Evolutionary conservation across 106 monocot genomes (phyloP), one percentile per base, ranked within the genome.

Genomic region (Dendrobium catenatum): DNA sequence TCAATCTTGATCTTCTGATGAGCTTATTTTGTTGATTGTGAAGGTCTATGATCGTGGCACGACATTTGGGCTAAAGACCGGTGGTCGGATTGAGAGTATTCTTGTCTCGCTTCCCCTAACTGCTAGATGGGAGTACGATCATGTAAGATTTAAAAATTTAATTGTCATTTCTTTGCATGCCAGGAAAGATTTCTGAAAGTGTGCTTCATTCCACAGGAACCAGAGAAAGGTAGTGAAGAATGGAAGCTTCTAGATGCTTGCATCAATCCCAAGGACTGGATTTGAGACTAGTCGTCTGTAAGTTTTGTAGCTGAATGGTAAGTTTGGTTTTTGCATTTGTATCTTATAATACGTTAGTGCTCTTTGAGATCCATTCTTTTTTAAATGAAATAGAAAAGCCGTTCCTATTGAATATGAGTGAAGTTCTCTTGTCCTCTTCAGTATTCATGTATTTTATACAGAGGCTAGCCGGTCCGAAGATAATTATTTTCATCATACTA

Each of bases 1-100:
- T 47, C 42, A 40, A 6, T 22, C 33, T 37, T 46, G 20, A 64
- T n/a, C 16, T 56, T 17, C 55, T 48, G 20, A 74, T 43, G 43
- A 44, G 16, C 67, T 41, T 26, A 22, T 82, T n/a, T 4, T 16
- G 15, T 49, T 37, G 22, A 66, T 75, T 10, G 17, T 78, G 64
- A 88, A 99, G 99, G 99, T 99, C 24, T 99, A 99, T 80, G 99
- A 99, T 85, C 89, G 99, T 26, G 99, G 99, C 26, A 99, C 99
- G 4, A 99, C 99, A 79, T 99, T 99, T 83, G 99, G 99, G 77
- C 82, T 99, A 40, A 99, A 99, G 86, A 99, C 95, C 5, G 99
- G 99, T 9, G 99, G 99, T 6, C 85, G 99, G 47, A 99, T 99
- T 37, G 99, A 99, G 85, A 99, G 99, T 55, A 99, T 99, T 76